phyloP scores from a whole-genome alignment of 345 rosid species.

The Moringa oleifera region DNA sequence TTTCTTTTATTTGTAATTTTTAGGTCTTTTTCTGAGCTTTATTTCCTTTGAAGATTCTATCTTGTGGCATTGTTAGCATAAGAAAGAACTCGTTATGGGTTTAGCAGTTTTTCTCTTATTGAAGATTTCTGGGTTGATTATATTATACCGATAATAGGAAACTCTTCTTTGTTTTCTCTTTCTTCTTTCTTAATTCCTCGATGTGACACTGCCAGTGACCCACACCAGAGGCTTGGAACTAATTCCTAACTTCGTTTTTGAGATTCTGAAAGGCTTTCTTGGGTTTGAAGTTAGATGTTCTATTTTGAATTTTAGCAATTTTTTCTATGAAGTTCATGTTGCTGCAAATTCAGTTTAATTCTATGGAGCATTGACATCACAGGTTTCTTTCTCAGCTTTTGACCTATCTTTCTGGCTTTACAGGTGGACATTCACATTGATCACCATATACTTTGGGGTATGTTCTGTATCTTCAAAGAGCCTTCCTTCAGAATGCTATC shows the following conservation, averaged over 20 bases:
- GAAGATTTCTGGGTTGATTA: no score
- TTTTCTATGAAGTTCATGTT: not conserved
- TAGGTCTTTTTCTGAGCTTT: no score
- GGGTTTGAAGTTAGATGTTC: not conserved
- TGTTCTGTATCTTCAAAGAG: conserved; percentile 16
- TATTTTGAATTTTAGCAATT: no score
- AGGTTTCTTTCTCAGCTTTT: not conserved
- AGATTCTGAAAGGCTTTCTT: not conserved
- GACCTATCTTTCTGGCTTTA: conserved; percentile 17
- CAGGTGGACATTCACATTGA: conserved; percentile 90
- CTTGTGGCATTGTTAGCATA: no score
- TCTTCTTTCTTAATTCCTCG: not conserved
- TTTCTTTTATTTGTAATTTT: no score
- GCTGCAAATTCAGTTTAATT: not conserved
- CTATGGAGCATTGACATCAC: not conserved
- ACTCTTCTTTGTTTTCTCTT: not conserved
- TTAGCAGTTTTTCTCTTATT: not conserved
- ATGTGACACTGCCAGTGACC: not conserved
- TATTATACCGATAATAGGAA: no score
- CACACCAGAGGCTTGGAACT: no score
- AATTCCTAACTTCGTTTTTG: not conserved
- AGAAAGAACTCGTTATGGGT: no score
- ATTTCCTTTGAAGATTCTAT: not conserved
- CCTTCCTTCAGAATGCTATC: not conserved
- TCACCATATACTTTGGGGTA: conserved; percentile 84